A percentile compares a stretch with the other conserved stretches of the same genome.
Evolutionary conservation across 441 rosid genomes (phyloP).

Genomic region (Viola pubescens): DNA sequence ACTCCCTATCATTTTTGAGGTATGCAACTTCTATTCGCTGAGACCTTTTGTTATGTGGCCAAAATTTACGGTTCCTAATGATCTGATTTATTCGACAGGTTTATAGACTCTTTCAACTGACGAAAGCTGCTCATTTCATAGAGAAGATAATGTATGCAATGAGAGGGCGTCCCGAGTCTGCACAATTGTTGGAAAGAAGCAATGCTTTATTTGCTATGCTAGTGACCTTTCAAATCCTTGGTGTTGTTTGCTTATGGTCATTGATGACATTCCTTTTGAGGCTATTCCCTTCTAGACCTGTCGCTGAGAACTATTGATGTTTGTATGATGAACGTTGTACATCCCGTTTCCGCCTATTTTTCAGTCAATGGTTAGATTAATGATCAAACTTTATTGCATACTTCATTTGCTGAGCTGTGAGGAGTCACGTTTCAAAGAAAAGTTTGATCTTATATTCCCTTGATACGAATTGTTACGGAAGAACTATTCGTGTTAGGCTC

Average conservation of each 20-base stretch:
- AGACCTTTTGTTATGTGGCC: background rate
- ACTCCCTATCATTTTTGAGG: constrained; percentile 81
- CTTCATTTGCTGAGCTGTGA: too few relatives aligned
- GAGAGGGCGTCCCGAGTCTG: constrained; percentile 49
- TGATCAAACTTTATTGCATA: too few relatives aligned
- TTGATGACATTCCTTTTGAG: constrained; percentile 65
- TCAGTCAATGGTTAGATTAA: too few relatives aligned
- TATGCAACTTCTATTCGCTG: constrained; percentile 15
- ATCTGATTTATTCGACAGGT: constrained; percentile 39
- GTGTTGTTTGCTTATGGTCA: constrained; percentile 80
- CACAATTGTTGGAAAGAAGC: constrained; percentile 44
- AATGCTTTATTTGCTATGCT: constrained; percentile 57
- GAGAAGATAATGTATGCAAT: constrained; percentile 57
- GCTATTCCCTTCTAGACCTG: constrained; percentile 86
- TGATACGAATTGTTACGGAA: too few relatives aligned
- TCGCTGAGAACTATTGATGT: constrained; percentile 56
- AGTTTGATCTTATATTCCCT: too few relatives aligned
- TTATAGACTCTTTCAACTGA: constrained; percentile 73
- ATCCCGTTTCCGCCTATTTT: background rate
- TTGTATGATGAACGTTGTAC: constrained; percentile 10
- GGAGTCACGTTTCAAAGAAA: too few relatives aligned
- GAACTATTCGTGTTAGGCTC: too few relatives aligned
- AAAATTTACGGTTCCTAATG: constrained; percentile 2
- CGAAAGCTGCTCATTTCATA: constrained; percentile 65
- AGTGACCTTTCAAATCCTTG: constrained; percentile 59